Base-by-base conservation (phyloP, 1,139 yeast genomes). In the Blastobotrys niveus region DNA sequence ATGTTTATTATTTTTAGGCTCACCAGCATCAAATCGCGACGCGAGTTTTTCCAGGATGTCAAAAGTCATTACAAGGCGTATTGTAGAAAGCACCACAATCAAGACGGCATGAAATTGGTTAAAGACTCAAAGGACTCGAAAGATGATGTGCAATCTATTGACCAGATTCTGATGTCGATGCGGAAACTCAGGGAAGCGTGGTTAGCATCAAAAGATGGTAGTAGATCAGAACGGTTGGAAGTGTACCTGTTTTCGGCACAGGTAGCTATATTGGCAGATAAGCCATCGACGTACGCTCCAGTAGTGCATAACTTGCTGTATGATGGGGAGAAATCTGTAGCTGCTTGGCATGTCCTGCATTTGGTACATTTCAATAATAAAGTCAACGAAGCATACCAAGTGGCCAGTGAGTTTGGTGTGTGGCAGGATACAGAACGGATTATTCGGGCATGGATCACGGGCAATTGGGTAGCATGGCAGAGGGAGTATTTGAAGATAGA, bases 151-250 rank as follows among this genome's bases (percentile, higher is more conserved):
- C 21, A 37, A 10, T 18, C 17, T 7, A 29, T 46, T 6, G 57
- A 52, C 33, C 38, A 44, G 27, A 38, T 54, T 10, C 43, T 52
- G 24, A 46, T 53, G 52, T 47, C 55, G 8, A 38, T 52, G 17
- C 20, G 56, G 21, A 52, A 55, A 29, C 45, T 55, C 25, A 45
- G 59, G 12, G 59, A 55, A 27, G 57, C 58, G 4, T 20, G 47
- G 10, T n/a, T 39, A 14, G 36, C 38, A 9, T 2, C 37, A 12
- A 29, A 38, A 5, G 8, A 10, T 31, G 34, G 51, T 25, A n/a
- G n/a, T n/a, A n/a, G n/a, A n/a, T n/a, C n/a, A n/a, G n/a, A n/a
- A n/a, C 25, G 48, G 2, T n/a, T 14, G 5, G 24, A 33, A n/a
- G 54, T 53, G 3, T 51, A 46, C 32, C 29, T 54, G 18, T 54